Evolutionary conservation across 2,329 filamentous ascomycete species (phyloP), one percentile per base, ranked within the genome.

Genomic region (Epichloe sibirici): DNA sequence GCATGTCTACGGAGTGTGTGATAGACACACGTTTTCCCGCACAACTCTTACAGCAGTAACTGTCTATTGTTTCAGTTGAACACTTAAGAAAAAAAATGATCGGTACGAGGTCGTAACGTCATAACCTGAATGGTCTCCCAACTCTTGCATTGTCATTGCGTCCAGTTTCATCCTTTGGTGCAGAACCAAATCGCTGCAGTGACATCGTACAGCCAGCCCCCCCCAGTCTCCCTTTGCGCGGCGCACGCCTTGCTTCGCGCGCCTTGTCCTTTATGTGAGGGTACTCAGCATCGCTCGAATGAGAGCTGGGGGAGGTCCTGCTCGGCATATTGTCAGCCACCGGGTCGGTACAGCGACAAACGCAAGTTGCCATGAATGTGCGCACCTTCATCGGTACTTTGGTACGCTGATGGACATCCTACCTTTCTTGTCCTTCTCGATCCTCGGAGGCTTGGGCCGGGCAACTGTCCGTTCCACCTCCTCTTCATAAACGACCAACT

Each of bases 381-480:
- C 75, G 67, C 71, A 76, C 74, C 73, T 76, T 75, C 71, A 77
- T 70, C 74, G 79, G 70, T 82, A 78, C 73, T 83, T 82, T 64
- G 86, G 86, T 70, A 88, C 79, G 74, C 86, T 87, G 73, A 90
- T 83, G 75, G 83, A 81, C 82, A 93, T 83, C 86, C 85, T 93
- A 94, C 90, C 90, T 90, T 88, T 93, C 76, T 85, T 85, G 73
- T 96, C 89, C 76, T 86, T 89, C 72, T 89, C 86, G 62, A 95
- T 82, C 61, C 85, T 76, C 57, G 86, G 74, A 51, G 79, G 79
- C 65, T 72, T 77, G 63, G 71, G 71, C 48, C 73, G 71, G 61
- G 77, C 75, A 57, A 77, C 72, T 49, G 79, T 66, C 62, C 69
- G 73, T 67, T 82, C 78, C 57, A 82, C 67, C 61, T 74, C 66